Percentiles rank a stretch among this genome's conserved stretches.
These are phyloP conservation scores for Plasmodium inui DNA, from an alignment of 169 alveolate species.

Conservation along the genomic window DNA sequence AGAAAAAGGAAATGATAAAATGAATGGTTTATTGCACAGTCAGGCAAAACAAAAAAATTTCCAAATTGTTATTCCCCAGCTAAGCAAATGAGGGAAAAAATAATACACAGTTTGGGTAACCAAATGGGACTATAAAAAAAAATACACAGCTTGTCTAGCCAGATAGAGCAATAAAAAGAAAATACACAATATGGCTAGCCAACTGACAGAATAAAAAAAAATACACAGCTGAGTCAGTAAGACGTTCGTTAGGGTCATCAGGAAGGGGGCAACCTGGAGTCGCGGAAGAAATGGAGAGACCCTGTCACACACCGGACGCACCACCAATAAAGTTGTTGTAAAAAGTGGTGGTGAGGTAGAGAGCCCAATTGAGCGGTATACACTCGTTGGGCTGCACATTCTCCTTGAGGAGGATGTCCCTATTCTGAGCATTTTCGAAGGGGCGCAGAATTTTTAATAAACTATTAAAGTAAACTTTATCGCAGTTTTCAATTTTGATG, in stretches of 20 bases:
- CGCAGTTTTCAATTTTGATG: conserved; percentile 61
- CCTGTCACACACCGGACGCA: not conserved
- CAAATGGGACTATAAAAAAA: not conserved
- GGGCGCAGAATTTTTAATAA: conserved; percentile 35
- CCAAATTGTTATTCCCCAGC: not conserved
- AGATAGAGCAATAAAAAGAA: not conserved
- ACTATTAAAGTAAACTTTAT: conserved; percentile 38
- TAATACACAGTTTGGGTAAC: no score
- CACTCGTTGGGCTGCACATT: conserved; percentile 23
- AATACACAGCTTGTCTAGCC: not conserved
- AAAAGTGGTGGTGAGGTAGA: conserved; percentile 15
- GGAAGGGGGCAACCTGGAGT: not conserved
- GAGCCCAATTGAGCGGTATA: conserved; percentile 28
- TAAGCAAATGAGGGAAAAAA: no score
- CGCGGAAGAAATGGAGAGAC: not conserved
- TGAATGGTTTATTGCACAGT: not conserved
- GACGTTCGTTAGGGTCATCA: not conserved
- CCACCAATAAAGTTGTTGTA: conserved; percentile 33
- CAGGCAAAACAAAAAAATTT: not conserved
- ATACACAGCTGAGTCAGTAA: no score
- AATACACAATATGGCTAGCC: not conserved
- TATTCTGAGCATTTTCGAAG: conserved; percentile 37
- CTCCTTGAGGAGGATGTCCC: conserved; percentile 18
- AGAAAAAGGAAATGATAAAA: not conserved
- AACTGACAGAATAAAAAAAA: not conserved